These are phyloP conservation scores for Parachlorella kessleri DNA, from an alignment of 139 green algal genomes.

Conservation along the genomic window DNA sequence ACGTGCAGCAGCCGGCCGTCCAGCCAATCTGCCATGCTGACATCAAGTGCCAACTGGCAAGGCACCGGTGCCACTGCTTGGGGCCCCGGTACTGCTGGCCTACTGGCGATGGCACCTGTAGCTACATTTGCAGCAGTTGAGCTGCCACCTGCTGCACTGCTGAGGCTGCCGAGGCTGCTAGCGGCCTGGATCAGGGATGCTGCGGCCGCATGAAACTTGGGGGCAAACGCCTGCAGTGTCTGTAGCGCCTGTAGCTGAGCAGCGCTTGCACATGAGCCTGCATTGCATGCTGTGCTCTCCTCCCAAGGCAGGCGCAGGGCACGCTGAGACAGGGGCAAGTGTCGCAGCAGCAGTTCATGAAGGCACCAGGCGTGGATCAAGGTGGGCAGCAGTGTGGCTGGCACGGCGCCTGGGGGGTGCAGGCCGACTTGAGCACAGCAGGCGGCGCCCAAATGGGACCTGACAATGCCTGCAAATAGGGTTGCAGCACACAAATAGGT, in stretches of 20 bases:
- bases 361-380: slow-evolving; percentile 4
- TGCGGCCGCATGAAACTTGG: too few species aligned
- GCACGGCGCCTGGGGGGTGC: background rate
- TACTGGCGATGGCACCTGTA: too few species aligned
- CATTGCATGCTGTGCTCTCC: too few species aligned
- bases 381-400: background rate
- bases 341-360: slow-evolving; percentile 11
- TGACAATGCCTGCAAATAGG: background rate
- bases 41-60: background rate
- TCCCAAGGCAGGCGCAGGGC: background rate
- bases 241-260: too few species aligned
- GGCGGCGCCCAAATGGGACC: background rate
- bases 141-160: too few species aligned
- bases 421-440: background rate
- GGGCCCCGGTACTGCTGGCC: background rate
- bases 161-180: too few species aligned
- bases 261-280: too few species aligned
- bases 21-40: background rate
- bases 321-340: background rate
- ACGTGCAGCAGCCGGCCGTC: slow-evolving; percentile 3
- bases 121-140: too few species aligned
- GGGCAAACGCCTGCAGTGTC: too few species aligned
- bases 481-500: too few species aligned
- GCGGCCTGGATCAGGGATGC: too few species aligned
- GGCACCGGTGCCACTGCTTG: background rate